Evolutionary conservation across 2,329 filamentous ascomycete genomes (phyloP), one percentile per base, ranked within the genome.

Genomic region (Bipolaris victoriae): DNA sequence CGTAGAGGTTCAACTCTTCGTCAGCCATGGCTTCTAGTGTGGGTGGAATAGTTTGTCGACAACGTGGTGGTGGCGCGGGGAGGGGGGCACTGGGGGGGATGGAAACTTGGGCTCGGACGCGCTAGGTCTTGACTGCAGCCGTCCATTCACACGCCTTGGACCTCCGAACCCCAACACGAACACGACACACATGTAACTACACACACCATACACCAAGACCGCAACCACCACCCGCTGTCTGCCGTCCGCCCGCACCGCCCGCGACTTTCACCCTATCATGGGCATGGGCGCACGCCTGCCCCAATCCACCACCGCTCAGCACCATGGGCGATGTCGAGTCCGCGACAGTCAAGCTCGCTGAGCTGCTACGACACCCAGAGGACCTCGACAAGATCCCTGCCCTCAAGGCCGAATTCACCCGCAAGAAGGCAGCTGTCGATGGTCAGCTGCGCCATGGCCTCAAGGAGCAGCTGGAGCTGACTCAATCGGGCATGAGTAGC

Each of bases 381-480:
- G 95, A 99, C 79, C 88, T 99, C 66, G 95, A 99, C 81, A 98
- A 97, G 83, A 94, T 99, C 71, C 83, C 88, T 50, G 88, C 88
- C 45, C 84, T 99, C 73, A 97, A 96, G 80, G 86, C 90, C 65
- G 95, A 99, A 77, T 97, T 98, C 80, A 86, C 87, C 66, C 91
- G 95, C 73, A 98, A 97, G 81, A 99, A 99, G 81, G 86, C 86
- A 29, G 91, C 90, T 55, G 87, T 99, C 59, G 95, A 99, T 80
- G 88, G 88, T 49, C 92, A 97, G 80, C 88, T 99, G 54, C 91
- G 93, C 64, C 88, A 88, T 76, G 93, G 92, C 36, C 84, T 98
- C 64, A 88, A 91, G 68, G 92, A 97, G 72, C 95, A 99, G 82
- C 86, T 99, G 56, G 91, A 97, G 79, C 90, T 93, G 52, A 97